Conservation (phyloP, 805 yeast species). For the Candida ipomoeae region DNA sequence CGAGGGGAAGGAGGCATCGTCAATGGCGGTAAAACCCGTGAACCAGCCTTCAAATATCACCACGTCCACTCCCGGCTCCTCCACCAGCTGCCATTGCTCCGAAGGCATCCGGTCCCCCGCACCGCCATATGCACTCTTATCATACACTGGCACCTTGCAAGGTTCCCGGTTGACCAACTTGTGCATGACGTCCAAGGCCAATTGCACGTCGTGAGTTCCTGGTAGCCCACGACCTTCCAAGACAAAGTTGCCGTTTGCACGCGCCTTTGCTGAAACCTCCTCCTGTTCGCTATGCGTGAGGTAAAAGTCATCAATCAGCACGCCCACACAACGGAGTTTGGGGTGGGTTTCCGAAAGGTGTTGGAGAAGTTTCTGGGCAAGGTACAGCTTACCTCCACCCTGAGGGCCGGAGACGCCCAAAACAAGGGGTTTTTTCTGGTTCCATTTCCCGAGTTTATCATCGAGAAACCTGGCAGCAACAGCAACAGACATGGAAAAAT, state of each 20-base stretch:
- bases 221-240: conserved; percentile 84
- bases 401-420: conserved; percentile 69
- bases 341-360: conserved; percentile 35
- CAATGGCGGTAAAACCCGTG: conserved; percentile 56
- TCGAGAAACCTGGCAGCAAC: conserved; percentile 11
- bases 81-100: conserved; percentile 33
- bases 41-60: conserved; percentile 94
- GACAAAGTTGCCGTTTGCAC: conserved; percentile 41
- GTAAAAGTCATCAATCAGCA: conserved; percentile 88
- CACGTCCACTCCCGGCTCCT: conserved; percentile 47
- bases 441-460: conserved; percentile 5
- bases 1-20: conserved; percentile 18
- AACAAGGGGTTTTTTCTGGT: conserved; percentile 37
- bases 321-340: conserved; percentile 35
- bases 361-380: conserved; percentile 40
- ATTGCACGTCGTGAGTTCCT: conserved; percentile 79
- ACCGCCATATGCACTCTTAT: conserved; percentile 68
- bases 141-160: conserved; percentile 59
- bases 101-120: conserved; percentile 67
- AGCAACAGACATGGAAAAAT: not conserved
- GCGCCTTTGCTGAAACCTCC: conserved; percentile 32
- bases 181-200: conserved; percentile 37
- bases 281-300: conserved; percentile 60
- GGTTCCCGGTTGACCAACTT: conserved; percentile 22
- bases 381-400: conserved; percentile 71